Conservation (phyloP, 805 yeast species). For the Starmera amethionina region DNA sequence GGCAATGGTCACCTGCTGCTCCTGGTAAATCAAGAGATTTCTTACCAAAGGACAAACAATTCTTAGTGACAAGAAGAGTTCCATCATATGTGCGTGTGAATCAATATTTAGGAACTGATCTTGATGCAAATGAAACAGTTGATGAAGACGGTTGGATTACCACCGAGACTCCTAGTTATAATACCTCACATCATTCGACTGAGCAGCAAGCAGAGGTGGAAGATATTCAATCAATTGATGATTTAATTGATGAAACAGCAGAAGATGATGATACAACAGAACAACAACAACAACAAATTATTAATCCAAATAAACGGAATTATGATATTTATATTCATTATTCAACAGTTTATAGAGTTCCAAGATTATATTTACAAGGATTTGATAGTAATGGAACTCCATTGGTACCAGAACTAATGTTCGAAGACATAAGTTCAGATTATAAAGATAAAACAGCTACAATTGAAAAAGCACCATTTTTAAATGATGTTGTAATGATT, state of each 20-base stretch:
- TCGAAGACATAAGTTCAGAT: constrained; percentile 86
- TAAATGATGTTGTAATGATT: constrained; percentile 59
- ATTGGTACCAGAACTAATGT: constrained; percentile 80
- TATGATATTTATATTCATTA: constrained; percentile 89
- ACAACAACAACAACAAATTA: constrained; percentile 11
- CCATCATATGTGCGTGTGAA: constrained; percentile 74
- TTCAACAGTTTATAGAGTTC: constrained; percentile 92
- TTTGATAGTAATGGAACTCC: constrained; percentile 80
- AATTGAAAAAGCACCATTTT: constrained; percentile 84
- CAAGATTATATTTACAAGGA: constrained; percentile 88
- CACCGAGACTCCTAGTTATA: constrained; percentile 14
- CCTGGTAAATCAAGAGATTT: constrained; percentile 49
- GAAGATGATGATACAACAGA: constrained; percentile 27
- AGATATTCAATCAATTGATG: constrained; percentile 35
- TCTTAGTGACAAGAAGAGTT: constrained; percentile 78
- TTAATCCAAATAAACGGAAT: constrained; percentile 40
- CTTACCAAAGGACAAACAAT: constrained; percentile 82
- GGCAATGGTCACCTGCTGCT: constrained; percentile 80
- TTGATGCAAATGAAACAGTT: constrained; percentile 26
- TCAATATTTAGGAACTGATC: constrained; percentile 33
- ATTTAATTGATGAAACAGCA: constrained; percentile 33
- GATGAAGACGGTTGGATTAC: constrained; percentile 53
- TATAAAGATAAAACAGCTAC: constrained; percentile 95
- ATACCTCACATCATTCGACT: neutral
- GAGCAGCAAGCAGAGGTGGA: constrained; percentile 3